Conservation (phyloP, 2,329 filamentous ascomycete species). For the Myriosclerotinia scirpicola region DNA sequence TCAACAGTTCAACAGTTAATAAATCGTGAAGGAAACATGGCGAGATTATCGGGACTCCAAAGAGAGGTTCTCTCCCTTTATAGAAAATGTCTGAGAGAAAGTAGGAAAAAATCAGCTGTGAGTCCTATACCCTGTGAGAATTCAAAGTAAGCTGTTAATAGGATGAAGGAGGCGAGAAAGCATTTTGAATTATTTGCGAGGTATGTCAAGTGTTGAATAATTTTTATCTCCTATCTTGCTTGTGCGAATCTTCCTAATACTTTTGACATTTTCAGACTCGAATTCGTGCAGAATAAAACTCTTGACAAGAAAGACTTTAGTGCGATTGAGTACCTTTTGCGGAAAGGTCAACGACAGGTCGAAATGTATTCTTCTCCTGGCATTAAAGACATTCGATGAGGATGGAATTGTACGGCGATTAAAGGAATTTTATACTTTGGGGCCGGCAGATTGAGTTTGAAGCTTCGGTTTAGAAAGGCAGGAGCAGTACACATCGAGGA, state of each 20-base stretch:
- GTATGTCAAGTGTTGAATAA: constrained; percentile 44
- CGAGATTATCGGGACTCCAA: constrained; percentile 80
- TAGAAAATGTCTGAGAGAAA: constrained; percentile 78
- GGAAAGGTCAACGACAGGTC: constrained; percentile 65
- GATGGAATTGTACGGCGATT: neutral
- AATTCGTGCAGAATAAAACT: constrained; percentile 67
- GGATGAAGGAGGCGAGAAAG: constrained; percentile 51
- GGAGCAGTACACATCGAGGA: constrained; percentile 12
- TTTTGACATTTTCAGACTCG: constrained; percentile 51
- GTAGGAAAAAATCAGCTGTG: constrained; percentile 76
- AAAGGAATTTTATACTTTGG: neutral
- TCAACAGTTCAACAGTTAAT: neutral
- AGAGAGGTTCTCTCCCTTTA: constrained; percentile 85
- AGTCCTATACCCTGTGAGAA: constrained; percentile 32
- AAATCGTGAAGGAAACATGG: neutral
- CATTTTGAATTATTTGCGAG: constrained; percentile 66
- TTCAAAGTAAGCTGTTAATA: neutral
- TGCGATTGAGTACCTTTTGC: constrained; percentile 66
- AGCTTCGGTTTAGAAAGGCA: constrained; percentile 26
- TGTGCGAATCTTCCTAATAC: neutral
- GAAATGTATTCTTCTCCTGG: constrained; percentile 65
- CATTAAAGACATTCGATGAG: constrained; percentile 58
- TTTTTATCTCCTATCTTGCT: neutral
- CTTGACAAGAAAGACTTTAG: constrained; percentile 69
- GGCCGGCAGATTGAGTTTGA: neutral